A percentile compares a stretch with the other conserved stretches of the same genome.
phyloP scores from a whole-genome alignment of 2,329 filamentous ascomycete species.

The Curvularia sp. region DNA sequence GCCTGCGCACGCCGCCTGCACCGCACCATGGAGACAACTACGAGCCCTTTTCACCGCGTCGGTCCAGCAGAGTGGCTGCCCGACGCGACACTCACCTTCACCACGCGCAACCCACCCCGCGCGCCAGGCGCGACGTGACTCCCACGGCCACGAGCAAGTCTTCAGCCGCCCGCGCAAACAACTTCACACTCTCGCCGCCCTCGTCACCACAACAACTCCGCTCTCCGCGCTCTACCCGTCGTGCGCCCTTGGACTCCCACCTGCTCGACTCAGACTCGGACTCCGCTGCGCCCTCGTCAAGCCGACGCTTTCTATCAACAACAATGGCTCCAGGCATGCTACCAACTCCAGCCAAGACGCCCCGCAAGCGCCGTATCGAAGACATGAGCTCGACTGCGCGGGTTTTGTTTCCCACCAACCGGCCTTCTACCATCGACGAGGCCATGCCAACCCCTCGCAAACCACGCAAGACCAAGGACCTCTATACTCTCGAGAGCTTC shows the following conservation, averaged over 20 bases:
- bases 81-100: conserved; percentile 54
- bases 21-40: conserved; percentile 75
- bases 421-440: conserved; percentile 68
- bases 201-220: conserved; percentile 48
- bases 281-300: conserved; percentile 35
- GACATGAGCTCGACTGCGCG: conserved; percentile 59
- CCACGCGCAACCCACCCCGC: conserved; percentile 36
- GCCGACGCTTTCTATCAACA: conserved; percentile 33
- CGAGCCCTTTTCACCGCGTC: conserved; percentile 75
- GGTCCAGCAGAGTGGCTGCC: conserved; percentile 66
- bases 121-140: conserved; percentile 38
- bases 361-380: conserved; percentile 64
- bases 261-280: conserved; percentile 45
- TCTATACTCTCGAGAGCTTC: conserved; percentile 49
- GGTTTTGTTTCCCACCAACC: conserved; percentile 65
- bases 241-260: conserved; percentile 29
- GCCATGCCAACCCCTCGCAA: conserved; percentile 67
- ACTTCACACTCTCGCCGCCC: conserved; percentile 57
- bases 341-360: conserved; percentile 81
- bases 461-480: conserved; percentile 62
- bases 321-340: conserved; percentile 63
- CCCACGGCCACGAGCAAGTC: conserved; percentile 39
- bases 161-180: conserved; percentile 51
- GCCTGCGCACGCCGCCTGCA: conserved; percentile 71
- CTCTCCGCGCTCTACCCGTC: conserved; percentile 44